Conservation (phyloP, 306 rosid species). For the Betula pendula region DNA sequence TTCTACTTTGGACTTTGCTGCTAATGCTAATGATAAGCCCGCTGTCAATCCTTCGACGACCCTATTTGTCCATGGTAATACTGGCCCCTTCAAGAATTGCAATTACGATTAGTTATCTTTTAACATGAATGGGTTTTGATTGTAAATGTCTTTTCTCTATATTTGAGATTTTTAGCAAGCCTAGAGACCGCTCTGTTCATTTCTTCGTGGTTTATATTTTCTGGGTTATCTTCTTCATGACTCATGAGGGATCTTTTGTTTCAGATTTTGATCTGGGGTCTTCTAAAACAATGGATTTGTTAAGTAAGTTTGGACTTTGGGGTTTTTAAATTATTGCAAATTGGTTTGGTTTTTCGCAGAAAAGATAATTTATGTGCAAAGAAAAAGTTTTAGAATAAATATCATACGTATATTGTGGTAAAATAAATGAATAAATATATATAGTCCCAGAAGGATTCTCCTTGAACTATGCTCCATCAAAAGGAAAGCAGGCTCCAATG, state of each 20-base stretch:
- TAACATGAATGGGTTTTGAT: background rate
- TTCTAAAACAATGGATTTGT: background rate
- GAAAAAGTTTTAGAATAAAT: background rate
- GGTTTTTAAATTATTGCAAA: background rate
- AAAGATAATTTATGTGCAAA: background rate
- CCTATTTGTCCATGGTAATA: conserved; percentile 4
- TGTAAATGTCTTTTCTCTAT: background rate
- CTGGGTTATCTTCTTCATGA: no score
- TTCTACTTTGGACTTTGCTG: background rate
- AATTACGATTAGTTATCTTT: background rate
- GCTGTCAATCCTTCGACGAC: background rate
- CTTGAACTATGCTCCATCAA: no score
- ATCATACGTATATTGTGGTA: background rate
- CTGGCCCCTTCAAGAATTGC: background rate
- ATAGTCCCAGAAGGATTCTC: background rate
- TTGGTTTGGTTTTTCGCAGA: background rate
- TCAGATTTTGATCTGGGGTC: background rate
- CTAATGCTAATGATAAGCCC: background rate
- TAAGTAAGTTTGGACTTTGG: background rate
- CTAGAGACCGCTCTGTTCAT: background rate
- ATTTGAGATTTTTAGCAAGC: background rate
- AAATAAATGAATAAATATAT: background rate
- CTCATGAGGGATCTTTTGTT: background rate
- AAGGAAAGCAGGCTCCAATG: background rate
- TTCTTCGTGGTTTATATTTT: background rate